Evolutionary conservation across 2,329 filamentous ascomycete species (phyloP), one percentile per base, ranked within the genome.

Genomic region (Remersonia thermophila): DNA sequence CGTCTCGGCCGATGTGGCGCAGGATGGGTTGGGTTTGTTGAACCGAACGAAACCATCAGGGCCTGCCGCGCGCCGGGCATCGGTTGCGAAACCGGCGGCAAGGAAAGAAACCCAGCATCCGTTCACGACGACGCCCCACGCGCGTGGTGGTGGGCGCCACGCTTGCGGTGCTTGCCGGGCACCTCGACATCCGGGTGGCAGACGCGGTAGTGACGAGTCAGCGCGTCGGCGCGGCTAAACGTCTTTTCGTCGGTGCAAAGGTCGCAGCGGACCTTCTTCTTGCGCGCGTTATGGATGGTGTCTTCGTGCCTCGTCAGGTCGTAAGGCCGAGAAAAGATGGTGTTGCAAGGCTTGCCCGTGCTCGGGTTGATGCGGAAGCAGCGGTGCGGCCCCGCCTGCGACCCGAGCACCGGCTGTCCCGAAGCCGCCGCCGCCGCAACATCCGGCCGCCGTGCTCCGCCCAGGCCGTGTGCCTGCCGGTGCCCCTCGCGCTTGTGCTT

Each of bases 401-500:
- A 89, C 55, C 91, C 93, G 42, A 84, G 68, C 27, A 79, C 48
- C 55, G 63, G n/a, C n/a, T n/a, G 58, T 2, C 77, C 65, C 3
- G 70, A 54, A 55, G 69, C 60, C 34, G 59, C 55, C 29, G 51
- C 41, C 40, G 50, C 44, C 26, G 27, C 13, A 14, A 12, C 7
- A 11, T 47, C 49, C 2, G 44, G 36, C 26, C 47, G 41, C 30
- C 53, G 42, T 39, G 56, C 11, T 31, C 49, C 67, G 53, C 55
- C 65, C 50, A 59, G 59, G 37, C 59, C 69, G 50, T 67, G 77
- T n/a, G 73, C 75, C 48, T 84, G 80, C 33, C 89, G 76, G 56
- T 98, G 91, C 4, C 80, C 83, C 55, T 98, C 91, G 16, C 87
- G 77, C 66, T 95, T 95, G 65, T 98, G 91, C 61, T 91, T 91